Conservation (phyloP, 1,139 yeast species). For the Debaryomyces subglobosus region DNA sequence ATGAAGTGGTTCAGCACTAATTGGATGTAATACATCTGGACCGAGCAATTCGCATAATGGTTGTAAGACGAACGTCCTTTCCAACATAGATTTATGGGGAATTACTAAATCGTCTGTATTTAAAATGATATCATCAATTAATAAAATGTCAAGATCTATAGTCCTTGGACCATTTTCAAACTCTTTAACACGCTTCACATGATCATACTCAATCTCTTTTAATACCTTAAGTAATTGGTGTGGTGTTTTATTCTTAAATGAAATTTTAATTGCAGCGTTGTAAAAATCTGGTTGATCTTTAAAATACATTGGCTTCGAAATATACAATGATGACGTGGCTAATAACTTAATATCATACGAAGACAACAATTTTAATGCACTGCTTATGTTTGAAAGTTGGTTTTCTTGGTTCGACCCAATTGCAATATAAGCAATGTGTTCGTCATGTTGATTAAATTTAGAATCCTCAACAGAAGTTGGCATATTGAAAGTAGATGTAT, state of each 20-base stretch:
- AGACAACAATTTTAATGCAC: slow-evolving; percentile 58
- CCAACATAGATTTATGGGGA: slow-evolving; percentile 89
- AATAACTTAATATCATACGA: slow-evolving; percentile 48
- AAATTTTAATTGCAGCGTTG: slow-evolving; percentile 78
- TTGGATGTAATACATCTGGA: slow-evolving; percentile 71
- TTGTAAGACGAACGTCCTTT: slow-evolving; percentile 84
- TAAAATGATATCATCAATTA: slow-evolving; percentile 62
- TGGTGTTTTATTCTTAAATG: slow-evolving; percentile 57
- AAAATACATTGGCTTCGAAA: slow-evolving; percentile 91
- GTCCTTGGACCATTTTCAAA: slow-evolving; percentile 90
- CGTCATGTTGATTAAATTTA: slow-evolving; percentile 13
- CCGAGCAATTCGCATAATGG: slow-evolving; percentile 83
- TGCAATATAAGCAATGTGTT: slow-evolving; percentile 72
- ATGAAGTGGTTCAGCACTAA: slow-evolving; percentile 78
- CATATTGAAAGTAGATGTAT: slow-evolving; percentile 30
- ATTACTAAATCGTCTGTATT: slow-evolving; percentile 64
- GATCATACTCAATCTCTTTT: slow-evolving; percentile 77
- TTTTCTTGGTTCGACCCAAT: slow-evolving; percentile 90
- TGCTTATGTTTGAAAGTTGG: slow-evolving; percentile 59
- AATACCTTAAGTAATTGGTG: slow-evolving; percentile 59
- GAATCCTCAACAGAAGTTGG: slow-evolving; percentile 34
- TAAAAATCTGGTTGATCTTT: slow-evolving; percentile 79
- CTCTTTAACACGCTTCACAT: slow-evolving; percentile 70
- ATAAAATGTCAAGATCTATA: slow-evolving; percentile 83
- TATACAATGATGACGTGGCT: slow-evolving; percentile 76